These are phyloP conservation scores for Podospora appendiculata DNA, from an alignment of 495 filamentous ascomycete genomes.

Conservation along the genomic window DNA sequence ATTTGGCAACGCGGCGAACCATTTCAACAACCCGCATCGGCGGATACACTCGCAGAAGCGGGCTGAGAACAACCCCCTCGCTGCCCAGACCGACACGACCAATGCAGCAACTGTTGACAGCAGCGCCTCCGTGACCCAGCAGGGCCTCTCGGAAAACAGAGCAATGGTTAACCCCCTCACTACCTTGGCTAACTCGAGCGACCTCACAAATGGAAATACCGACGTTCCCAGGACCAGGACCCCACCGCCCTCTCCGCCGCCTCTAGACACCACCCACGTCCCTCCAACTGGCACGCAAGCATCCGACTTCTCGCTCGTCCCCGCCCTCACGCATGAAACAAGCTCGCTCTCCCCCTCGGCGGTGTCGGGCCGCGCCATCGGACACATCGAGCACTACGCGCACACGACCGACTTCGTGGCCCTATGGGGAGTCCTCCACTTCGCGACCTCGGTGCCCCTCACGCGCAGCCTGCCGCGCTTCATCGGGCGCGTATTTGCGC, in stretches of 20 bases:
- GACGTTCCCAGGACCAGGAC: neutral
- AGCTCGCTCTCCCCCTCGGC: slow-evolving; percentile 10
- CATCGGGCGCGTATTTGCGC: slow-evolving; percentile 68
- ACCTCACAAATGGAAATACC: neutral
- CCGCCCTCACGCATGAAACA: slow-evolving; percentile 7
- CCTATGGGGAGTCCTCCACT: slow-evolving; percentile 66
- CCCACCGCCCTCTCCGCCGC: neutral
- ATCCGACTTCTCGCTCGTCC: neutral
- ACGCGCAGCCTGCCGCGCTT: slow-evolving; percentile 47
- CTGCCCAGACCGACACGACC: slow-evolving; percentile 16
- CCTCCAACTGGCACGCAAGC: neutral
- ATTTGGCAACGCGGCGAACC: slow-evolving; percentile 77
- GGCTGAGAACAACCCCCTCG: slow-evolving; percentile 16
- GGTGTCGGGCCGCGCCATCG: slow-evolving; percentile 43
- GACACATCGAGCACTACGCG: slow-evolving; percentile 80
- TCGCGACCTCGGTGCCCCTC: slow-evolving; percentile 37
- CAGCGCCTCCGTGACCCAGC: neutral
- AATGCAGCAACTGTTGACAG: neutral
- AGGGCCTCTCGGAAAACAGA: neutral
- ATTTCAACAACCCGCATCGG: slow-evolving; percentile 75
- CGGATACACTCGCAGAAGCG: slow-evolving; percentile 14
- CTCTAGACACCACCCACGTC: neutral
- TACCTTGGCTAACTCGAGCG: neutral
- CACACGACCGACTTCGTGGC: slow-evolving; percentile 72
- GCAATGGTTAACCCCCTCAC: neutral